Conservation (phyloP, 2,329 filamentous ascomycete species). For the Trichoderma koningiopsis region DNA sequence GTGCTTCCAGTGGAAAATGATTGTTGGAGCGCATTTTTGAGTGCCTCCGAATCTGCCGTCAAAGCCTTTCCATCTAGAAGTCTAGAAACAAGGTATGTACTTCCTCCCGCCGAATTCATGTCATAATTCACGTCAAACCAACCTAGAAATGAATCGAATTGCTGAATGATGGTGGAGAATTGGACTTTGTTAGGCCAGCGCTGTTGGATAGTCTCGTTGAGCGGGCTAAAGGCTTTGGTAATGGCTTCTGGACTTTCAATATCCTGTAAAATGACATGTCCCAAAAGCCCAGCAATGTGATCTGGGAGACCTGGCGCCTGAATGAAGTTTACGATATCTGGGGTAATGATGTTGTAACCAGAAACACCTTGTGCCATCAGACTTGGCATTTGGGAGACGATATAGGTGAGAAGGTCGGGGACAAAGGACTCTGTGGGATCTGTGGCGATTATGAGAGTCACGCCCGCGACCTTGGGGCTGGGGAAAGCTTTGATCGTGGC, state of each 20-base stretch:
- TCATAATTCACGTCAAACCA: constrained; percentile 45
- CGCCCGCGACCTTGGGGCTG: constrained; percentile 39
- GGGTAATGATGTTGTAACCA: constrained; percentile 48
- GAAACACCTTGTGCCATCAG: constrained; percentile 55
- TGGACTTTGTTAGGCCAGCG: constrained; percentile 39
- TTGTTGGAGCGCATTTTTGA: constrained; percentile 43
- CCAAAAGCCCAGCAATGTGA: constrained; percentile 41
- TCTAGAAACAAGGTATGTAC: constrained; percentile 46
- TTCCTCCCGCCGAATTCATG: constrained; percentile 38
- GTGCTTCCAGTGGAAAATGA: constrained; percentile 35
- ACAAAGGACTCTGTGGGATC: constrained; percentile 41
- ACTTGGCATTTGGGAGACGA: constrained; percentile 49
- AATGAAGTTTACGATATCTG: constrained; percentile 38
- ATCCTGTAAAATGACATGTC: constrained; percentile 42
- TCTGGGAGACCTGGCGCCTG: constrained; percentile 40
- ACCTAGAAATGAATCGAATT: constrained; percentile 41
- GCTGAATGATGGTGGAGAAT: constrained; percentile 26
- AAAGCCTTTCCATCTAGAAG: constrained; percentile 46
- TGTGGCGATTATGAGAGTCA: constrained; percentile 31
- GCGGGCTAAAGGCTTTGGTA: constrained; percentile 37
- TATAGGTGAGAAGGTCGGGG: constrained; percentile 50
- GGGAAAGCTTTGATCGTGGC: constrained; percentile 58
- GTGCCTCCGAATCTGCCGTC: constrained; percentile 37
- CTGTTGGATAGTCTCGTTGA: constrained; percentile 43
- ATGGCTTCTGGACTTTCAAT: constrained; percentile 35